Base-by-base conservation (phyloP, 1,284 basidiomycete species). In the Moesziomyces antarcticus region DNA sequence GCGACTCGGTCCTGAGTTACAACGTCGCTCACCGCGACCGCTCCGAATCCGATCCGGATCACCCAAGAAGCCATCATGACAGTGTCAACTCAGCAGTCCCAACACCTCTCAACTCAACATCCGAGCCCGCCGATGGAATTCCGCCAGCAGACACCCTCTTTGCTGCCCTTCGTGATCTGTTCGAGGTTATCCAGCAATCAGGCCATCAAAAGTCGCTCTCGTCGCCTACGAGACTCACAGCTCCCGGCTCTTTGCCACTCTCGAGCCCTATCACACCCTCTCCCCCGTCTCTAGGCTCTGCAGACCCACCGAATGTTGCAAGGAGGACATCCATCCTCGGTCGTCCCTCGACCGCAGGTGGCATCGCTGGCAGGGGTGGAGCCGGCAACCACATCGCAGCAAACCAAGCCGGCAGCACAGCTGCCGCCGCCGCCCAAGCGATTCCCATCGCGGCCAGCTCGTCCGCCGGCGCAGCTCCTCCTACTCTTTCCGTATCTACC, bases 1-100 rank as follows among this genome's bases (percentile, higher is more conserved):
- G 92, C 42, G 89, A 92, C 45, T 90, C 92, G 61, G 86, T 93
- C 68, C 87, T 82, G 46, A 67, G 64, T 52, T 66, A 74, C 45
- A 68, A 68, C 42, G 20, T 30, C 3, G 49, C 54, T 0, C 45
- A 47, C 22, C 56, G 56, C 9, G 50, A 64, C 13, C 56, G 56
- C 8, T 54, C 60, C 43, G 60, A 57, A 25, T 59, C 60, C 1
- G 60, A 64, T 40, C 33, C 40, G n/a, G 46, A 25, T 43, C 53
- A 57, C 6, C 56, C 40, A 6, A 50, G 51, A 25, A 49, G 56
- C 20, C 27, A 51, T 6, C 41, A 41, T 9, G 46, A 41, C 30
- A 51, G 65, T 22, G 14, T 24, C 22, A 63, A 66, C 41, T 51
- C 53, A 1, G 27, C 52, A 16, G 49, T 52, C 22, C 59, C 48